These are phyloP conservation scores for Penicillium sp. DNA, from an alignment of 2,329 filamentous ascomycete species.

Conservation along the genomic window DNA sequence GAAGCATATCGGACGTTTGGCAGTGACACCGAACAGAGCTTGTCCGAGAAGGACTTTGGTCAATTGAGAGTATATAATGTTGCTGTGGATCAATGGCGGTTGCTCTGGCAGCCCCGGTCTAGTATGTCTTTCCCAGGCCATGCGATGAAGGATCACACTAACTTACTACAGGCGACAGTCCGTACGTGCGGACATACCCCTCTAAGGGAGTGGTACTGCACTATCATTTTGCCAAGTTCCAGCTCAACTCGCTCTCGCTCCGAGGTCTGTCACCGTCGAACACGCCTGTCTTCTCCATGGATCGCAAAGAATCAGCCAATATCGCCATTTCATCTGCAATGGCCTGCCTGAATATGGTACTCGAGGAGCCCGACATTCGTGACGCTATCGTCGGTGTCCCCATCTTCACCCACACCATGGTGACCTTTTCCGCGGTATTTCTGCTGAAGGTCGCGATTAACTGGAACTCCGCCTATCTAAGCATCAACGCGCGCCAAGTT, in stretches of 20 bases:
- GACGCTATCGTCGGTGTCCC: constrained; percentile 47
- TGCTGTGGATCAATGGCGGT: constrained; percentile 50
- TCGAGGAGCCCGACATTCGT: constrained; percentile 47
- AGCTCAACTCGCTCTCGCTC: constrained; percentile 45
- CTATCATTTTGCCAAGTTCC: constrained; percentile 51
- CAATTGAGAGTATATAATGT: constrained; percentile 47
- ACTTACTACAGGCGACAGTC: constrained; percentile 35
- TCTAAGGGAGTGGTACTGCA: constrained; percentile 50
- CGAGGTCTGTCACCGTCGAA: constrained; percentile 42
- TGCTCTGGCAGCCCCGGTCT: constrained; percentile 46
- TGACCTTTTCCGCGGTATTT: constrained; percentile 45
- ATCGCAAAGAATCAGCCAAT: constrained; percentile 43
- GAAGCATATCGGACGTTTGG: constrained; percentile 55
- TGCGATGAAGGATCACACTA: not conserved
- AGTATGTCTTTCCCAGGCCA: constrained; percentile 28
- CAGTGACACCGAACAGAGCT: constrained; percentile 49
- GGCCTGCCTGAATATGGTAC: constrained; percentile 44
- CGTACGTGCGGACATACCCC: constrained; percentile 47
- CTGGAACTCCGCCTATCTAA: constrained; percentile 41
- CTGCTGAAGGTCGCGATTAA: constrained; percentile 44
- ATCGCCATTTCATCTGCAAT: constrained; percentile 47
- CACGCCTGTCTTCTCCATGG: constrained; percentile 41
- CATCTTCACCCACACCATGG: constrained; percentile 44
- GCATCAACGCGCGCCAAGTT: constrained; percentile 37
- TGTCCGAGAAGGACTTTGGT: constrained; percentile 49